Evolutionary conservation across 2,329 filamentous ascomycete genomes (phyloP), one percentile per base, ranked within the genome.

Genomic region (Paracoccidioides brasiliensis): DNA sequence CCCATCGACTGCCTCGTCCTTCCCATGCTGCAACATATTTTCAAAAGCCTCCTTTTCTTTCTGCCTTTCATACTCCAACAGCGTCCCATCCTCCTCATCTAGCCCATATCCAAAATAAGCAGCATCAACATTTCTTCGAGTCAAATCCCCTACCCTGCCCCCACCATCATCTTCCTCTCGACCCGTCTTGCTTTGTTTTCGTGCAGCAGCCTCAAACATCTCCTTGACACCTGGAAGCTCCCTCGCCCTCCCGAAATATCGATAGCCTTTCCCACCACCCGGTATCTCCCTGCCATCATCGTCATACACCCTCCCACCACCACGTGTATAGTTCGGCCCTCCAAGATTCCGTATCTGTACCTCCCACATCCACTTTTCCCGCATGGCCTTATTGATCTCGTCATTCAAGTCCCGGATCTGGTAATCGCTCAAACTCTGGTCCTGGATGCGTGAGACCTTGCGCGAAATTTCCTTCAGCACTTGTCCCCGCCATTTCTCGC

Each of bases 321-420:
- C 81, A 52, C 90, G 80, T 86, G 93, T 95, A 71, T 97, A 98
- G 72, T 97, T 97, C 35, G 93, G 93, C 2, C 93, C 93, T n/a
- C 93, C 93, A 30, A 97, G 71, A 66, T 95, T 94, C 57, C 90
- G 81, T 63, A 98, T 96, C 73, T 96, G 90, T 64, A 93, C 82
- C 77, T 98, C 93, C 93, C 93, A 98, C 80, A 95, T 90, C 79
- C 94, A 90, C 74, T 98, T 98, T 76, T 98, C 93, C 61, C 90
- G 84, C 88, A 98, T 96, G 59, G 95, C 80, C 75, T 95, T 95
- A 78, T 98, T 98, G 78, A 98, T 95, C 74, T 98, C 93, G 72
- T 98, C 93, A 75, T 98, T 98, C 68, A 98, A 78, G 72, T 98
- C 93, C 66, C 93, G 85, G 71, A 98, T 89, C 77, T 97, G 93